Evolutionary conservation across 2,329 filamentous ascomycete genomes (phyloP).

Genomic region (Pseudogymnoascus sp.): DNA sequence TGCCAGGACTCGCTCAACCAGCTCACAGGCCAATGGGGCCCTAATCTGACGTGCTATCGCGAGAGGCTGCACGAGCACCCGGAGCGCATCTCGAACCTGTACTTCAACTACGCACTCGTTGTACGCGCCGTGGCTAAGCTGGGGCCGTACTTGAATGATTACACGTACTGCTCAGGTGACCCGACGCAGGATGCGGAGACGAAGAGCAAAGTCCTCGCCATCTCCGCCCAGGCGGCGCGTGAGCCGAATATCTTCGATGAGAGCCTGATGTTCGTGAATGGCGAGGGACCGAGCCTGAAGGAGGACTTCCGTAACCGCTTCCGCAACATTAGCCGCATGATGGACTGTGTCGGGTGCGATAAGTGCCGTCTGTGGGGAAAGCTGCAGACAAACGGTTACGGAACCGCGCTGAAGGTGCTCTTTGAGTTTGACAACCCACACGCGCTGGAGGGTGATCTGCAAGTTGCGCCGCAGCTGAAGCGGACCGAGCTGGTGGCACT

Average conservation of each 20-base stretch:
- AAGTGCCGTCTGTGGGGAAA: conserved; percentile 99
- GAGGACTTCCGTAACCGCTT: conserved; percentile 97
- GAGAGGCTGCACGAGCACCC: conserved; percentile 74
- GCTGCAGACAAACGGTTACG: conserved; percentile 88
- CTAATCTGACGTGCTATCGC: conserved; percentile 84
- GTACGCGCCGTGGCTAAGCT: conserved; percentile 88
- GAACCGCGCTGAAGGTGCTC: conserved; percentile 86
- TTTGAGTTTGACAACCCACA: conserved; percentile 75
- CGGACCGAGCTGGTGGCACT: conserved; percentile 89
- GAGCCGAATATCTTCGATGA: conserved; percentile 87
- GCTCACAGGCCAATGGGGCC: conserved; percentile 85
- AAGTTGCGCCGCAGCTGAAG: conserved; percentile 62
- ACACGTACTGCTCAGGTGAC: conserved; percentile 91
- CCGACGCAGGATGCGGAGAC: conserved; percentile 68
- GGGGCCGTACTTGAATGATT: conserved; percentile 66
- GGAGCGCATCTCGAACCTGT: conserved; percentile 91
- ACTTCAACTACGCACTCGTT: conserved; percentile 98
- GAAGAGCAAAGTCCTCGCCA: conserved; percentile 69
- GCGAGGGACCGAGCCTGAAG: conserved; percentile 69
- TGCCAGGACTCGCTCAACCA: conserved; percentile 97
- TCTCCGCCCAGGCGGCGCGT: conserved; percentile 62
- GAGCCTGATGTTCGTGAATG: conserved; percentile 83
- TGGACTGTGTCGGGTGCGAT: conserved; percentile 98
- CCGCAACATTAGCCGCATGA: conserved; percentile 89
- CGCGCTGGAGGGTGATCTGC: conserved; percentile 46